Conservation (phyloP, 495 filamentous ascomycete genomes). For the Ramalina intermedia region DNA sequence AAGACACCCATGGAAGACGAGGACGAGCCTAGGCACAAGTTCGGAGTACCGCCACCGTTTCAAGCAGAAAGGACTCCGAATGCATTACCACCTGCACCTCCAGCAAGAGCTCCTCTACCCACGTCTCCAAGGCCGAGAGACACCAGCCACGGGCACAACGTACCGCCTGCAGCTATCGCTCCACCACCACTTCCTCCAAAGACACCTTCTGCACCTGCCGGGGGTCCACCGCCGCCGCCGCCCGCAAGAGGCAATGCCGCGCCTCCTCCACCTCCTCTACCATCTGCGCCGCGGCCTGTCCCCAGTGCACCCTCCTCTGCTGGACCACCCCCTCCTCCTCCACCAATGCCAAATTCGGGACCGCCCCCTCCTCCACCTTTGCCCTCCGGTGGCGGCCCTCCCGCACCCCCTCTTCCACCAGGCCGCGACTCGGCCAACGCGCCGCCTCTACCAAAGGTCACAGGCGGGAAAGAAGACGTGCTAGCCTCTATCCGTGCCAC, state of each 20-base stretch:
- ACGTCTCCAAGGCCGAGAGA: constrained; percentile 51
- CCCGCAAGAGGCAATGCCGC: constrained; percentile 29
- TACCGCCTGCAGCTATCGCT: constrained; percentile 28
- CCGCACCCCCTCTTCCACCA: constrained; percentile 53
- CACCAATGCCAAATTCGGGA: constrained; percentile 10
- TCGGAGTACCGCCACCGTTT: constrained; percentile 76
- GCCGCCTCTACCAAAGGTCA: constrained; percentile 36
- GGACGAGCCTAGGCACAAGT: constrained; percentile 34
- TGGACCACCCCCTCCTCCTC: constrained; percentile 23
- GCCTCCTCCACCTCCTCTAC: constrained; percentile 36
- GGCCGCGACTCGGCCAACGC: constrained; percentile 51
- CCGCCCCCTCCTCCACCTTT: constrained; percentile 32
- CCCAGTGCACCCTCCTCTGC: constrained; percentile 20
- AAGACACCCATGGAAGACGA: constrained; percentile 70
- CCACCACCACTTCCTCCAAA: constrained; percentile 63
- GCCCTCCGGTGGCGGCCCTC: constrained; percentile 39
- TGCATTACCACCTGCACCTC: constrained; percentile 56
- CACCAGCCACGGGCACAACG: constrained; percentile 21
- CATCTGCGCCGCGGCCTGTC: constrained; percentile 17
- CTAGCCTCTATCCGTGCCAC: constrained; percentile 70
- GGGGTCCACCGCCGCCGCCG: constrained; percentile 45
- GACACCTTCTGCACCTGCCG: constrained; percentile 30
- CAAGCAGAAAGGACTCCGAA: constrained; percentile 47
- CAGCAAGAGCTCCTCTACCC: constrained; percentile 50
- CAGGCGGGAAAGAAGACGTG: constrained; percentile 46